Conservation (phyloP, 1,139 yeast species). For the Kazachstania sp. region DNA sequence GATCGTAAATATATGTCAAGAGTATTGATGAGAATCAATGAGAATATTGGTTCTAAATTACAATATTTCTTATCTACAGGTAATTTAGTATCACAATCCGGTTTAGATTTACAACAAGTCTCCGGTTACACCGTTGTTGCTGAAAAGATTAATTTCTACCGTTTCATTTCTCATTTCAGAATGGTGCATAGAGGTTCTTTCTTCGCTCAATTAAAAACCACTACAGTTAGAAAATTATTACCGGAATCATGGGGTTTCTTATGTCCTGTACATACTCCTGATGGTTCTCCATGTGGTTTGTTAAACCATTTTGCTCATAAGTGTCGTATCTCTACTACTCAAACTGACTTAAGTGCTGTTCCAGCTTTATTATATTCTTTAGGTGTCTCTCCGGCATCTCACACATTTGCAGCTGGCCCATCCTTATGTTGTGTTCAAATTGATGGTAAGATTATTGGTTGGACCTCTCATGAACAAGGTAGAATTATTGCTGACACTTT, state of each 20-base stretch:
- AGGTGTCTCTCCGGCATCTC: slow-evolving; percentile 72
- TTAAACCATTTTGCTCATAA: slow-evolving; percentile 94
- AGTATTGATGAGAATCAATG: slow-evolving; percentile 73
- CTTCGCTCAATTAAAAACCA: slow-evolving; percentile 95
- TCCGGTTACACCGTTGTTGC: slow-evolving; percentile 98
- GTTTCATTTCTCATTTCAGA: slow-evolving; percentile 94
- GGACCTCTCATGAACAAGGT: slow-evolving; percentile 90
- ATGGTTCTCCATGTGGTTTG: slow-evolving; percentile 99
- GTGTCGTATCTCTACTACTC: slow-evolving; percentile 75
- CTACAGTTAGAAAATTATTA: slow-evolving; percentile 88
- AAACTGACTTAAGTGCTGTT: slow-evolving; percentile 64
- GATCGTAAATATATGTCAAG: slow-evolving; percentile 78
- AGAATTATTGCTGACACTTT: slow-evolving; percentile 79
- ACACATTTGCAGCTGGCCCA: slow-evolving; percentile 81
- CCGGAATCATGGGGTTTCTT: slow-evolving; percentile 99
- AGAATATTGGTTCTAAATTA: slow-evolving; percentile 88
- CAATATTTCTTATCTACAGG: slow-evolving; percentile 96
- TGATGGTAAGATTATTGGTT: slow-evolving; percentile 89
- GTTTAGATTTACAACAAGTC: slow-evolving; percentile 95
- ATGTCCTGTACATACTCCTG: slow-evolving; percentile 99
- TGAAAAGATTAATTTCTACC: slow-evolving; percentile 92
- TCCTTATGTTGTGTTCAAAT: slow-evolving; percentile 80
- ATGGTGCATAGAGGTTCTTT: slow-evolving; percentile 99
- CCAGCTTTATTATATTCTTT: slow-evolving; percentile 59
- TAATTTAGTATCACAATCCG: slow-evolving; percentile 92